These are phyloP conservation scores for Euclidium syriacum DNA, from an alignment of 345 rosid genomes.

Conservation along the genomic window DNA sequence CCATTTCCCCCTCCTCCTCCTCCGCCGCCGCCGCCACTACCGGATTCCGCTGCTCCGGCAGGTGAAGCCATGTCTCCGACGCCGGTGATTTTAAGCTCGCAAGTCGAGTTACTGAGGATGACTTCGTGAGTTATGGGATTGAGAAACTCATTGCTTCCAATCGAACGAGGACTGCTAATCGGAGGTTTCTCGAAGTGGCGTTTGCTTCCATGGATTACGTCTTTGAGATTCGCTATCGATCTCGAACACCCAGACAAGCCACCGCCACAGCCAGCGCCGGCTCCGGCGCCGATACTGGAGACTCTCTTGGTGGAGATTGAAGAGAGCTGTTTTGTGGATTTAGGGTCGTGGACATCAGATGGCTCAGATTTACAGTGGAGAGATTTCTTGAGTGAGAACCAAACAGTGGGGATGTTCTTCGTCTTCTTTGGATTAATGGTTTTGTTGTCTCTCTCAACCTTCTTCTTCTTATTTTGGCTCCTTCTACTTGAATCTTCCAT, in stretches of 20 bases:
- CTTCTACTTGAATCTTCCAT: constrained; percentile 29
- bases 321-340: constrained; percentile 47
- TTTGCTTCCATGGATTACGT: constrained; percentile 98
- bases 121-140: constrained; percentile 98
- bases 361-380: constrained; percentile 60
- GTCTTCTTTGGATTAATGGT: constrained; percentile 1
- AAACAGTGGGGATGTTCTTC: constrained; percentile 62
- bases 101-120: constrained; percentile 78
- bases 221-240: constrained; percentile 97
- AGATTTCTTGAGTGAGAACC: constrained; percentile 65
- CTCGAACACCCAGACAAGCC: constrained; percentile 97
- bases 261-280: constrained; percentile 35
- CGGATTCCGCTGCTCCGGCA: constrained; percentile 17
- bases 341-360: constrained; percentile 55
- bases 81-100: constrained; percentile 95
- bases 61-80: constrained; percentile 58
- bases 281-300: constrained; percentile 4
- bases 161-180: constrained; percentile 94
- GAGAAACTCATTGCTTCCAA: constrained; percentile 97
- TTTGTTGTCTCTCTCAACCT: constrained; percentile 11
- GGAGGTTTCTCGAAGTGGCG: constrained; percentile 85
- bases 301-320: constrained; percentile 50
- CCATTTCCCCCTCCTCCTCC: constrained; percentile 28
- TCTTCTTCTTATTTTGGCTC: constrained; percentile 23
- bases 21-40: constrained; percentile 22